Evolutionary conservation across 2,329 filamentous ascomycete species (phyloP).

Genomic region (Alternaria atra): DNA sequence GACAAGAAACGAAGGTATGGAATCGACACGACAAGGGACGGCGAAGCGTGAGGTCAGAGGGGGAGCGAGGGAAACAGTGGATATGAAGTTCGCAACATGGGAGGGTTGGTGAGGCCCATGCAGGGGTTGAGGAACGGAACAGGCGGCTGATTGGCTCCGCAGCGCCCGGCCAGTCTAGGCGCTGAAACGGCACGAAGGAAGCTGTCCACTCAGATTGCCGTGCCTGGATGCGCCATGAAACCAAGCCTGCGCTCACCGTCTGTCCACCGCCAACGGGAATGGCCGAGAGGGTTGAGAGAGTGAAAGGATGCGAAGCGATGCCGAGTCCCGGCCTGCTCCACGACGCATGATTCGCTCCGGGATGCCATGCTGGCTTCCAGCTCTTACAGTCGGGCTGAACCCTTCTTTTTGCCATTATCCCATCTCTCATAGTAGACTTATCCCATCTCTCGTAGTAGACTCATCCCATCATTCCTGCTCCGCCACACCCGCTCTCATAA

Average conservation of each 20-base stretch:
- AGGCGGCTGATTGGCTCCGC: slow-evolving; percentile 29
- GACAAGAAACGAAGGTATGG: slow-evolving; percentile 39
- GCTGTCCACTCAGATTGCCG: slow-evolving; percentile 31
- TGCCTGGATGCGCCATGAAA: slow-evolving; percentile 42
- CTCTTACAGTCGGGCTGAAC: background rate
- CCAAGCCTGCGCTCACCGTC: slow-evolving; percentile 20
- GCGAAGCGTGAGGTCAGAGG: slow-evolving; percentile 27
- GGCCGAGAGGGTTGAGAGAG: background rate
- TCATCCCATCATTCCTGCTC: background rate
- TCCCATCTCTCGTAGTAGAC: background rate
- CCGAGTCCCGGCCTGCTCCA: background rate
- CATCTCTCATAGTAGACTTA: background rate
- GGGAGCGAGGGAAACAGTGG: slow-evolving; percentile 35
- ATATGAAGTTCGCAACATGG: slow-evolving; percentile 30
- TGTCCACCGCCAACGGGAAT: slow-evolving; percentile 10
- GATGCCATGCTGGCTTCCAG: background rate
- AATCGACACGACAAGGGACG: slow-evolving; percentile 19
- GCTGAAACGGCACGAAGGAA: slow-evolving; percentile 30
- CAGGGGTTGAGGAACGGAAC: slow-evolving; percentile 9
- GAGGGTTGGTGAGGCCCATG: slow-evolving; percentile 9
- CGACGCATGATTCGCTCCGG: background rate
- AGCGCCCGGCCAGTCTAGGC: slow-evolving; percentile 20
- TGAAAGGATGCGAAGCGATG: background rate
- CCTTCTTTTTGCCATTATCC: background rate
- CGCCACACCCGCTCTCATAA: slow-evolving; percentile 9